Conservation (phyloP, 257 asterid species). For the Solanum chaucha region DNA sequence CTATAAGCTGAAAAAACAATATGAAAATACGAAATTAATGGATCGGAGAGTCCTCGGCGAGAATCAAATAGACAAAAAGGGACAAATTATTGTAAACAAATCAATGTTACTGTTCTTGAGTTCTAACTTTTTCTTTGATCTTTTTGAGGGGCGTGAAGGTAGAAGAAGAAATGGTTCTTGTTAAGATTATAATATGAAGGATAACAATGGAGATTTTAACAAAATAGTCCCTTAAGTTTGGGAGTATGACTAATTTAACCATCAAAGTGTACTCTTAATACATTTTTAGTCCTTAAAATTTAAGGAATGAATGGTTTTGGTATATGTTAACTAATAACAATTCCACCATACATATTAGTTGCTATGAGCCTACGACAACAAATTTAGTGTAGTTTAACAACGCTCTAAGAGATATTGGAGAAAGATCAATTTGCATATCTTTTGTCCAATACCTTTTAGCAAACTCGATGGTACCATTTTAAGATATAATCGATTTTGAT, state of each 20-base stretch:
- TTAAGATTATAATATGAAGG: background rate
- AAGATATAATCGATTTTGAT: too few relatives aligned
- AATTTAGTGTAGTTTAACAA: too few relatives aligned
- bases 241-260: background rate
- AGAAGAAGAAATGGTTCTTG: background rate
- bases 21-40: background rate
- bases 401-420: too few relatives aligned
- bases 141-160: background rate
- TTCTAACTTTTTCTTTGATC: background rate
- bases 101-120: background rate
- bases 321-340: background rate
- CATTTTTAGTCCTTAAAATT: background rate
- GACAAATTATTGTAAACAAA: background rate
- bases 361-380: background rate
- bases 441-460: too few relatives aligned
- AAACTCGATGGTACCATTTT: too few relatives aligned
- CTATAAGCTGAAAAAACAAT: background rate
- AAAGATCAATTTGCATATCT: too few relatives aligned
- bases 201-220: background rate
- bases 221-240: background rate
- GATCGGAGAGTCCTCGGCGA: background rate
- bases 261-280: background rate
- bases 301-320: background rate
- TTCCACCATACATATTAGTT: background rate
- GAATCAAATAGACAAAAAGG: background rate